Evolutionary conservation across 2,329 filamentous ascomycete genomes (phyloP).

Genomic region (Pseudogymnoascus sp.): DNA sequence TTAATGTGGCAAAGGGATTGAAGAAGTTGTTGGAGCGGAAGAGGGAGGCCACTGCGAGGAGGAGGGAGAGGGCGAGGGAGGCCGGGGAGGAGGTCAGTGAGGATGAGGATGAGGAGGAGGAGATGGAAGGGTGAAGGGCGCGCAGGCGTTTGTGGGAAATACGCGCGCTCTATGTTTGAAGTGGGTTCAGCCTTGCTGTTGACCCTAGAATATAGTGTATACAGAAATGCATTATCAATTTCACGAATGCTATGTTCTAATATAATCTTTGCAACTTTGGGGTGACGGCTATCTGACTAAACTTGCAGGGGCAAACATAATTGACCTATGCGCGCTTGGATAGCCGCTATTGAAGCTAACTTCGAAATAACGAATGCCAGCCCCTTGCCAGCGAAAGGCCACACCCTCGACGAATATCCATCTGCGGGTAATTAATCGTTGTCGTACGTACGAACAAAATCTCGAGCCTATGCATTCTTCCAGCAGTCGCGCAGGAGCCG

Average conservation of each 20-base stretch:
- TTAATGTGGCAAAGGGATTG: conserved; percentile 78
- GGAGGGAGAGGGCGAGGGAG: conserved; percentile 43
- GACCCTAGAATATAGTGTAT: neutral
- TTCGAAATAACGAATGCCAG: too few species aligned
- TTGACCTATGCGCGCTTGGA: too few species aligned
- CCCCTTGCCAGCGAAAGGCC: too few species aligned
- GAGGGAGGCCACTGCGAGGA: conserved; percentile 46
- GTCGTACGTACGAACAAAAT: too few species aligned
- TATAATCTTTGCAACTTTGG: too few species aligned
- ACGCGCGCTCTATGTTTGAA: neutral
- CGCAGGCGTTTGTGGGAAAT: neutral
- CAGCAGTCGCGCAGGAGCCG: too few species aligned
- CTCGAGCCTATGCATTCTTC: too few species aligned
- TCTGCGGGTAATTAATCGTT: too few species aligned
- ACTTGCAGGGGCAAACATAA: too few species aligned
- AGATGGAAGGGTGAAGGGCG: neutral
- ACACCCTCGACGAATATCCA: too few species aligned
- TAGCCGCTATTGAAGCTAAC: too few species aligned
- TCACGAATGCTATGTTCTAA: neutral
- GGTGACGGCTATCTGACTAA: too few species aligned
- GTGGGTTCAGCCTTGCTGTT: neutral
- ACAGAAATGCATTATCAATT: neutral
- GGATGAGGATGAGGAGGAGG: conserved; percentile 36
- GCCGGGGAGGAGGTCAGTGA: conserved; percentile 43
- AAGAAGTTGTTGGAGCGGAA: conserved; percentile 67